Base-by-base conservation (phyloP, 805 yeast genomes). In the Saccharomycopsis javanensis region DNA sequence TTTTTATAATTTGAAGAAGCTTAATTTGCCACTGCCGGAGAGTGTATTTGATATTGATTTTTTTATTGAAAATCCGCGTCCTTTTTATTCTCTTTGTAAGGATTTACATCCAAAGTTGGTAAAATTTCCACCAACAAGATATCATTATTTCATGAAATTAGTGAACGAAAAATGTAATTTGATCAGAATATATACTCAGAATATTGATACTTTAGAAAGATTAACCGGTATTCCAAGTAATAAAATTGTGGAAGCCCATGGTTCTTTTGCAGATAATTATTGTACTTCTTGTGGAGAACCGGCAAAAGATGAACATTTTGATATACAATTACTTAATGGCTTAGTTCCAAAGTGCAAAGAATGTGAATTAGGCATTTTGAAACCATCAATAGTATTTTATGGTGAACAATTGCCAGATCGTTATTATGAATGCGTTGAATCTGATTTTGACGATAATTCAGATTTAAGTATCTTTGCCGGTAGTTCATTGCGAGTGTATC, bases 311-410 rank as follows among this genome's bases (percentile, higher is more conserved):
- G 50, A 53, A 27, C 57, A 60, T 30, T 58, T 60, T 16, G 25
- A 51, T 10, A 58, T 53, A 20, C 58, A 58, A 16, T 66, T 68
- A 67, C 59, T 64, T 31, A 64, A 67, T n/a, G 67, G 63, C 1
- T 71, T 71, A 1, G 75, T 80, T 20, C 84, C 85, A 0, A 68
- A 66, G 8, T 92, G 97, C 71, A 61, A 65, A 15, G 65, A 72
- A 16, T 92, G 98, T 65, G 54, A 72, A 3, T 8, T 42, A 20
- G 96, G 96, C 0, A 77, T 81, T 31, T 88, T 94, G 28, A 92
- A 92, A 66, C 99, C 98, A 0, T 92, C 88, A 65, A 94, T 92
- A 63, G 96, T 90, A 1, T 92, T 92, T 65, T 94, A 90, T 71
- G 98, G 98, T 3, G 99, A 92, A 68, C 79, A 83, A 1, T 74